Percentiles rank a stretch among this genome's conserved stretches.
phyloP scores from a whole-genome alignment of 2,329 filamentous ascomycete genomes.

The Pochonia chlamydosporia region DNA sequence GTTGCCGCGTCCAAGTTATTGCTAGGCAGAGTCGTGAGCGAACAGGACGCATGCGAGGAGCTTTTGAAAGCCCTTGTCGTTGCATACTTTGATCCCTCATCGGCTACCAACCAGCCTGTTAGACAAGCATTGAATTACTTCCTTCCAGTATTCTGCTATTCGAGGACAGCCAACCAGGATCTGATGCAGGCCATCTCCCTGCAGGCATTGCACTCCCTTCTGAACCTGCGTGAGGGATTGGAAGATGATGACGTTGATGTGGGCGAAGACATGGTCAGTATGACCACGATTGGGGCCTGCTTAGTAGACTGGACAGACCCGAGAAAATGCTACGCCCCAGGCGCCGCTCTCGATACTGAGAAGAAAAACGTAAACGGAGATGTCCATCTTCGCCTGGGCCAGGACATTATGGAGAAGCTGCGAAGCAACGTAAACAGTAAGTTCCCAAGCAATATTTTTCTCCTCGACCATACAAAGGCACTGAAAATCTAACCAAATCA shows the following conservation, averaged over 20 bases:
- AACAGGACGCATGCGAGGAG: constrained; percentile 60
- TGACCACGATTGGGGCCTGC: constrained; percentile 73
- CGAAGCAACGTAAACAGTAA: constrained; percentile 62
- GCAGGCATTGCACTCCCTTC: constrained; percentile 67
- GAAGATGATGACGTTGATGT: constrained; percentile 74
- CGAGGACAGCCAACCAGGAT: constrained; percentile 72
- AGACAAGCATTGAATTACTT: constrained; percentile 89
- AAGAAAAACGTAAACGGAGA: constrained; percentile 66
- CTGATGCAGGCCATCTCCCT: constrained; percentile 72
- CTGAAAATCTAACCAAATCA: constrained; percentile 21
- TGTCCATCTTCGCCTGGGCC: constrained; percentile 74
- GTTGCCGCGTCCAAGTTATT: constrained; percentile 81
- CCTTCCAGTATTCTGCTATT: constrained; percentile 90
- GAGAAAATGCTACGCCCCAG: constrained; percentile 61
- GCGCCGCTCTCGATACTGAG: constrained; percentile 44
- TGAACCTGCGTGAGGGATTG: constrained; percentile 64
- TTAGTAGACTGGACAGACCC: constrained; percentile 95
- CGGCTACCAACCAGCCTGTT: constrained; percentile 71
- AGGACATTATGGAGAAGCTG: constrained; percentile 70
- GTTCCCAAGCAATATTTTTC: constrained; percentile 21
- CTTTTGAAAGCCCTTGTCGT: constrained; percentile 81
- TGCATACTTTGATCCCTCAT: constrained; percentile 85
- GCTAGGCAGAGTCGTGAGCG: constrained; percentile 70
- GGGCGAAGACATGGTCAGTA: constrained; percentile 71
- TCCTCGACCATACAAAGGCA: not conserved